phyloP scores from a whole-genome alignment of 23 red algal species.

The Gracilariopsis chorda region DNA sequence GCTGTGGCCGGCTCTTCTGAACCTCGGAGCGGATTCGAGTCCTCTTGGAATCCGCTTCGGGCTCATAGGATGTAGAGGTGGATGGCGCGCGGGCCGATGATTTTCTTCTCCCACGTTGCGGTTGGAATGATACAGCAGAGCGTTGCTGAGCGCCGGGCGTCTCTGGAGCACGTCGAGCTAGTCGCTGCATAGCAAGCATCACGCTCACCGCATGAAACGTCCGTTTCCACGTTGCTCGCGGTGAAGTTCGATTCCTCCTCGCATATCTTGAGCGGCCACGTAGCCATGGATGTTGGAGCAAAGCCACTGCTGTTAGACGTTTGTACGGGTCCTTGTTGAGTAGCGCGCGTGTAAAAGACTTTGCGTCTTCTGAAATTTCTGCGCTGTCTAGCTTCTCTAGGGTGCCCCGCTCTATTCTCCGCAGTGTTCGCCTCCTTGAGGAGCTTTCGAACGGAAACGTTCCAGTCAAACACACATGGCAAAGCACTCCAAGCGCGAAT shows the following conservation, averaged over 20 bases:
- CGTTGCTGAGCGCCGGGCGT: no score
- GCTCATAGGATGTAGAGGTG: no score
- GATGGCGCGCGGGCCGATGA: no score
- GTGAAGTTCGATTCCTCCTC: not conserved
- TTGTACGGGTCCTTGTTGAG: conserved; percentile 25
- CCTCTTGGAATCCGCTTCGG: no score
- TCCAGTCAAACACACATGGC: conserved; percentile 38
- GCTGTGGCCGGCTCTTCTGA: not conserved
- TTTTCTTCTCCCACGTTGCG: no score
- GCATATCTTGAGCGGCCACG: not conserved
- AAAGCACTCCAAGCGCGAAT: conserved; percentile 38
- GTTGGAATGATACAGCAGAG: no score
- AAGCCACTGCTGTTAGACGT: conserved; percentile 8
- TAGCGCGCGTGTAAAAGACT: conserved; percentile 1
- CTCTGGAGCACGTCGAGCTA: not conserved
- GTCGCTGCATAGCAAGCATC: not conserved
- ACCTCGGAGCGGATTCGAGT: not conserved
- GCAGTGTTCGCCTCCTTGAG: not conserved
- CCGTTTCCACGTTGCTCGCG: not conserved
- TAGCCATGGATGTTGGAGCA: conserved; percentile 44
- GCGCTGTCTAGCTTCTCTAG: not conserved
- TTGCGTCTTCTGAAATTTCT: conserved; percentile 17
- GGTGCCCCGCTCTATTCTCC: not conserved
- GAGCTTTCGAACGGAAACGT: conserved; percentile 7
- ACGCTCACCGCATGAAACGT: not conserved